Conservation (phyloP, 192 early-diverging fungal genomes). For the Coemansia sp. region DNA sequence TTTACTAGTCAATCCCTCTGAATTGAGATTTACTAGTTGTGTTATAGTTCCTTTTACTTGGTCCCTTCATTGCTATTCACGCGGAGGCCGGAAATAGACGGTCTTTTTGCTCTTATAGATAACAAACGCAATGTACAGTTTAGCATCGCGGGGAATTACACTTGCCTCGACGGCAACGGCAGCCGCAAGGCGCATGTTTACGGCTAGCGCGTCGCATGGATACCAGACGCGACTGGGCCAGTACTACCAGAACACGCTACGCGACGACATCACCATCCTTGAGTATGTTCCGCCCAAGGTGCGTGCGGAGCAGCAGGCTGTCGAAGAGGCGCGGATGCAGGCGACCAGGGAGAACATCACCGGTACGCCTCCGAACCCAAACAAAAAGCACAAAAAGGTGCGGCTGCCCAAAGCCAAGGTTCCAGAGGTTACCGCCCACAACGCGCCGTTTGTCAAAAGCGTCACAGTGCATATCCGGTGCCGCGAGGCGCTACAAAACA, state of each 20-base stretch:
- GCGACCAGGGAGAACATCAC: slow-evolving; percentile 19
- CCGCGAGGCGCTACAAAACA: slow-evolving; percentile 82
- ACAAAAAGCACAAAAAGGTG: slow-evolving; percentile 39
- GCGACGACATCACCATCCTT: slow-evolving; percentile 72
- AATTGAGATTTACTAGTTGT: not conserved
- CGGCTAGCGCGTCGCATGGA: slow-evolving; percentile 15
- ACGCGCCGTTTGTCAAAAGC: slow-evolving; percentile 66
- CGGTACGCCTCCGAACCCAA: slow-evolving; percentile 51
- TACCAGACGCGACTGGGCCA: slow-evolving; percentile 65
- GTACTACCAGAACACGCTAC: slow-evolving; percentile 69
- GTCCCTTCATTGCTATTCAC: too few species aligned
- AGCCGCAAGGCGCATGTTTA: slow-evolving; percentile 18
- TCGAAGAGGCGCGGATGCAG: slow-evolving; percentile 30
- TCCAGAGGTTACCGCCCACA: slow-evolving; percentile 59
- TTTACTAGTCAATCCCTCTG: too few species aligned
- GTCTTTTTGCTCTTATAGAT: not conserved
- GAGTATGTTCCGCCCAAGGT: slow-evolving; percentile 65
- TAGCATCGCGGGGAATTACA: slow-evolving; percentile 24
- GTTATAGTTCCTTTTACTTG: too few species aligned
- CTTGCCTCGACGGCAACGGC: slow-evolving; percentile 4
- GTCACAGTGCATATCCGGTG: slow-evolving; percentile 84
- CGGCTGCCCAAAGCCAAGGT: slow-evolving; percentile 56
- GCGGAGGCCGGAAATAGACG: too few species aligned
- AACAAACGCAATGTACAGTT: slow-evolving; percentile 21
- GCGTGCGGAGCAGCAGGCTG: slow-evolving; percentile 34